phyloP scores from a whole-genome alignment of 768 basidiomycete genomes.

The Rhizopogon sp. region DNA sequence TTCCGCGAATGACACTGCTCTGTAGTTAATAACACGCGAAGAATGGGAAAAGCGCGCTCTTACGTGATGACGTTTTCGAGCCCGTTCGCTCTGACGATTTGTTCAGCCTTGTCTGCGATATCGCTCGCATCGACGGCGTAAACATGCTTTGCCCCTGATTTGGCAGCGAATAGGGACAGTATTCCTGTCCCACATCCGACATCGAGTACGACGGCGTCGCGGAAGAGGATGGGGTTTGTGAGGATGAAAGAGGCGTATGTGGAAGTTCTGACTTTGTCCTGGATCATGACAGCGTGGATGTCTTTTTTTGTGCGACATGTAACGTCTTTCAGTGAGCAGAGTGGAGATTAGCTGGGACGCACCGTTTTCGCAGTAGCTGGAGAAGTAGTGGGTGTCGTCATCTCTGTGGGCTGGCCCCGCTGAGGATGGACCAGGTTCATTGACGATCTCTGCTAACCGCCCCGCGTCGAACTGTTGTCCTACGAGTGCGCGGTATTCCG shows the following conservation, averaged over 20 bases:
- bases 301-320: slow-evolving; percentile 40
- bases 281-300: slow-evolving; percentile 95
- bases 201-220: slow-evolving; percentile 83
- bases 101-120: slow-evolving; percentile 70
- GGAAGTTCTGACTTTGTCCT: slow-evolving; percentile 90
- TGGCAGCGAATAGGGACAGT: slow-evolving; percentile 84
- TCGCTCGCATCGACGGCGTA: slow-evolving; percentile 90
- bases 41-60: slow-evolving; percentile 6
- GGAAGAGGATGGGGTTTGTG: slow-evolving; percentile 74
- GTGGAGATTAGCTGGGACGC: not conserved
- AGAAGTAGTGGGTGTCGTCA: slow-evolving; percentile 92
- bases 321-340: not conserved
- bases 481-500: slow-evolving; percentile 57
- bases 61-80: slow-evolving; percentile 68
- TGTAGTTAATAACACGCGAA: not conserved
- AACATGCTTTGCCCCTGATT: slow-evolving; percentile 84
- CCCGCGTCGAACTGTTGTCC: slow-evolving; percentile 46
- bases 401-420: slow-evolving; percentile 43
- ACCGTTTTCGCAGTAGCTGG: slow-evolving; percentile 89
- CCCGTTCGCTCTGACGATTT: slow-evolving; percentile 74
- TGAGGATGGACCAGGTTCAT: slow-evolving; percentile 27
- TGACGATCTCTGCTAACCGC: slow-evolving; percentile 36
- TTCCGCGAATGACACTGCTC: slow-evolving; percentile 74
- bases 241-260: slow-evolving; percentile 92
- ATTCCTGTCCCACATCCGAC: slow-evolving; percentile 97